Percentiles rank a stretch among this genome's conserved stretches.
Conservation (phyloP, 2,329 filamentous ascomycete genomes). For the Neonectria sp. region DNA sequence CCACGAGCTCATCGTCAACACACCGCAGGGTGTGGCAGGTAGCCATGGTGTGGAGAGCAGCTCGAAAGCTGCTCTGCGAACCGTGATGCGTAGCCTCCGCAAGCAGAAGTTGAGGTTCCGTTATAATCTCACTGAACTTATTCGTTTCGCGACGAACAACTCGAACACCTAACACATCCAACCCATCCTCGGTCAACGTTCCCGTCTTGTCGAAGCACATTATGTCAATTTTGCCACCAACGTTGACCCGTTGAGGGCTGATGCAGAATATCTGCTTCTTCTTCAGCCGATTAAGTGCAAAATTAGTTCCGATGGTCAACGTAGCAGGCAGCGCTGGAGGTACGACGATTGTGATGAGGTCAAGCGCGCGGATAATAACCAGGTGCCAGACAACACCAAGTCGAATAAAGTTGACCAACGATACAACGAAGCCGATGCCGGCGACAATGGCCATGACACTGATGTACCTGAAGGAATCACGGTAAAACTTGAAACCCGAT, state of each 20-base stretch:
- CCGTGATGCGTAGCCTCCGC: conserved; percentile 51
- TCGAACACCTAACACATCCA: conserved; percentile 92
- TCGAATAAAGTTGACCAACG: conserved; percentile 92
- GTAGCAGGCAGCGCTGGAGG: conserved; percentile 95
- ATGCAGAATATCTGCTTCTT: conserved; percentile 97
- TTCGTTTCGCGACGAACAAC: conserved; percentile 76
- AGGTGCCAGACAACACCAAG: conserved; percentile 88
- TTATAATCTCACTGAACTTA: conserved; percentile 83
- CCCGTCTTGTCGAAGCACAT: conserved; percentile 99
- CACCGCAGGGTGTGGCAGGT: conserved; percentile 94
- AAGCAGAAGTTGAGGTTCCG: conserved; percentile 74
- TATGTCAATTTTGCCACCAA: conserved; percentile 94
- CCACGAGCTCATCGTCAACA: conserved; percentile 90
- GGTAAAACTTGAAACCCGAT: conserved; percentile 98
- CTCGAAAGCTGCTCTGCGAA: conserved; percentile 59
- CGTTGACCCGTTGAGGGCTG: conserved; percentile 96
- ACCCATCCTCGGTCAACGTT: conserved; percentile 95
- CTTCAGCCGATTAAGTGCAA: conserved; percentile 89
- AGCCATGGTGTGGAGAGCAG: conserved; percentile 93
- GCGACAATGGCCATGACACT: conserved; percentile 95
- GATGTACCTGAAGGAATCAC: conserved; percentile 97
- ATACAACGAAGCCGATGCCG: conserved; percentile 87
- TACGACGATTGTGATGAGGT: conserved; percentile 97
- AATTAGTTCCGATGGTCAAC: conserved; percentile 95
- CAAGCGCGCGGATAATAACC: conserved; percentile 91